A percentile compares a stretch with the other conserved stretches of the same genome.
These are phyloP conservation scores for Pseudohyphozyma bogoriensis DNA, from an alignment of 768 basidiomycete species.

Conservation along the genomic window DNA sequence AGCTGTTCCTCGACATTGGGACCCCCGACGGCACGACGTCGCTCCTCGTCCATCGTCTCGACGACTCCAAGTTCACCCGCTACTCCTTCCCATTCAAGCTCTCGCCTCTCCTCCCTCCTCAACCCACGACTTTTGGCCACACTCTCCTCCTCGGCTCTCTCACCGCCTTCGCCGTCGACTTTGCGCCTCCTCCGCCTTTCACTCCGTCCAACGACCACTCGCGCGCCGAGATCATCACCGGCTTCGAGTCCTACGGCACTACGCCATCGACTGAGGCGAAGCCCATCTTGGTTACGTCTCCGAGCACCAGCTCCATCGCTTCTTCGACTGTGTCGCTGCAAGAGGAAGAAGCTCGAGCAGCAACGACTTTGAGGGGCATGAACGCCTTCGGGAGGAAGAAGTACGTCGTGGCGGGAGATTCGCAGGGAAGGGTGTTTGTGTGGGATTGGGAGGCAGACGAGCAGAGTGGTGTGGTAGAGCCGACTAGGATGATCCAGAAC, in stretches of 20 bases:
- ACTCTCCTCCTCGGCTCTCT: slow-evolving; percentile 1
- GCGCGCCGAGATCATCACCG: too few species aligned
- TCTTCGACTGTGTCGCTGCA: too few species aligned
- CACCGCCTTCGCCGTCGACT: slow-evolving; percentile 25
- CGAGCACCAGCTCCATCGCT: background rate
- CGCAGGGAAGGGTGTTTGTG: slow-evolving; percentile 8
- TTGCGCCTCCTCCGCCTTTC: slow-evolving; percentile 2
- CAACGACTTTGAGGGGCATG: background rate
- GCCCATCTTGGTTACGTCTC: too few species aligned
- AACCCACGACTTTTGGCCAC: slow-evolving; percentile 2
- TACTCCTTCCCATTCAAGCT: background rate
- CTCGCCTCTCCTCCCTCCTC: background rate
- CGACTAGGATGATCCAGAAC: slow-evolving; percentile 2
- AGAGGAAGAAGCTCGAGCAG: too few species aligned
- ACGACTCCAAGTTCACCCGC: background rate
- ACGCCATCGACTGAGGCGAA: too few species aligned
- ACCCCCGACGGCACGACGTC: background rate
- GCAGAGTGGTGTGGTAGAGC: slow-evolving; percentile 3
- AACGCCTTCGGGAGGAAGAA: slow-evolving; percentile 14
- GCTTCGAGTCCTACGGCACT: too few species aligned
- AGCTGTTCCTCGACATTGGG: slow-evolving; percentile 8
- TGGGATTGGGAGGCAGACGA: slow-evolving; percentile 21
- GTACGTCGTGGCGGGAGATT: slow-evolving; percentile 16
- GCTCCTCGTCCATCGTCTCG: slow-evolving; percentile 9
- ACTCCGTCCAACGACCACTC: too few species aligned